Evolutionary conservation across 768 basidiomycete genomes (phyloP).

Genomic region (Melanogaster broomeanus): DNA sequence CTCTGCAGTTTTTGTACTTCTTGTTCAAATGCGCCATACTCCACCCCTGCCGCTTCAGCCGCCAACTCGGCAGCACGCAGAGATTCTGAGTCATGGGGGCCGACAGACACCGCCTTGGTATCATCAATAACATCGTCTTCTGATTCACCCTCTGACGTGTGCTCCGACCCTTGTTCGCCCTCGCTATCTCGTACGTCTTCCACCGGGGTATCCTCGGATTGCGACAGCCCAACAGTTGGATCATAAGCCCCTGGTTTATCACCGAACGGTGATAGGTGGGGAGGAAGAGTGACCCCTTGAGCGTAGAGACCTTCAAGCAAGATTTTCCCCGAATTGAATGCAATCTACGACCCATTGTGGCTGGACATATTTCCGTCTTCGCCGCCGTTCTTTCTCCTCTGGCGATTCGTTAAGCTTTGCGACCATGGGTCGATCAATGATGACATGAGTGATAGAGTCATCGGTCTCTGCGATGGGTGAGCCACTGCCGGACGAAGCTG

Average conservation of each 20-base stretch:
- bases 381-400: slow-evolving; percentile 60
- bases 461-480: slow-evolving; percentile 80
- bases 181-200: slow-evolving; percentile 34
- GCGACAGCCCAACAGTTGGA: slow-evolving; percentile 44
- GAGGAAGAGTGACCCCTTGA: slow-evolving; percentile 85
- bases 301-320: slow-evolving; percentile 83
- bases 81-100: slow-evolving; percentile 59
- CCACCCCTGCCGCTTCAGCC: slow-evolving; percentile 86
- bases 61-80: slow-evolving; percentile 87
- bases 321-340: slow-evolving; percentile 83
- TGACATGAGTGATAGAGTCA: slow-evolving; percentile 88
- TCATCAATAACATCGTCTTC: slow-evolving; percentile 32
- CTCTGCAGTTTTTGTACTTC: slow-evolving; percentile 64
- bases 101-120: slow-evolving; percentile 31
- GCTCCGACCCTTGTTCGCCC: slow-evolving; percentile 26
- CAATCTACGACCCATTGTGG: slow-evolving; percentile 99
- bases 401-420: slow-evolving; percentile 48
- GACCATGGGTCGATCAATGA: slow-evolving; percentile 84
- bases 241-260: slow-evolving; percentile 78
- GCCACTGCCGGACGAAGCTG: slow-evolving; percentile 75
- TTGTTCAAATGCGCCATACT: slow-evolving; percentile 77
- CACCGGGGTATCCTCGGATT: slow-evolving; percentile 20
- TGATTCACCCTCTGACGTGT: slow-evolving; percentile 20
- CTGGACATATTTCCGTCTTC: slow-evolving; percentile 85
- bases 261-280: slow-evolving; percentile 95